phyloP scores from a whole-genome alignment of 352 stramenopile species.

The Phytophthora fragariae region DNA sequence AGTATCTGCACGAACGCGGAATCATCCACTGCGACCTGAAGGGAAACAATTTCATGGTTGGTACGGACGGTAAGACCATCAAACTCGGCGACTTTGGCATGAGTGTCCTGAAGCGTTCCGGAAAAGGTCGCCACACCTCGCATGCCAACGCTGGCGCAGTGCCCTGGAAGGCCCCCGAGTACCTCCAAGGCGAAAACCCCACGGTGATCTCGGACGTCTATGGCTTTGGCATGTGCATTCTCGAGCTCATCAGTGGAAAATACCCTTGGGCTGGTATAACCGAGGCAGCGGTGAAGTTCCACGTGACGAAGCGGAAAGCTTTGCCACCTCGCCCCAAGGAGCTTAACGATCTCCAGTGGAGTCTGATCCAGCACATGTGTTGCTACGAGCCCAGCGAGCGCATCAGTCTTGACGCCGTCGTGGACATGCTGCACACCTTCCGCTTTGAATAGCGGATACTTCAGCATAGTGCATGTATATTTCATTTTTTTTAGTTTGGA shows the following conservation, averaged over 20 bases:
- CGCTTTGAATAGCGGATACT: conserved; percentile 13
- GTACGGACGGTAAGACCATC: conserved; percentile 34
- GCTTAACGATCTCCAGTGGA: conserved; percentile 34
- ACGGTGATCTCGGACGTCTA: conserved; percentile 37
- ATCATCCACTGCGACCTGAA: conserved; percentile 45
- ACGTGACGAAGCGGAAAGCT: conserved; percentile 25
- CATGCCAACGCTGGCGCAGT: conserved; percentile 10
- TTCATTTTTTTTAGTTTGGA: neutral
- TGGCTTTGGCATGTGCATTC: conserved; percentile 42
- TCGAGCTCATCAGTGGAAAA: conserved; percentile 35
- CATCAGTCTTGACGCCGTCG: conserved; percentile 27
- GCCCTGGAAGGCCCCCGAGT: conserved; percentile 43
- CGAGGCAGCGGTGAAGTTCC: conserved; percentile 36
- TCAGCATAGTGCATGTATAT: neutral
- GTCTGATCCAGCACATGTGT: conserved; percentile 39
- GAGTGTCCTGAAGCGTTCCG: conserved; percentile 27
- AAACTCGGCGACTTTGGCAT: conserved; percentile 45
- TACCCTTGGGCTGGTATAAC: conserved; percentile 30
- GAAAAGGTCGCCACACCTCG: conserved; percentile 1
- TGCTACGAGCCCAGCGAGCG: conserved; percentile 26
- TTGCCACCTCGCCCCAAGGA: conserved; percentile 26
- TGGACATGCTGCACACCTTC: conserved; percentile 35
- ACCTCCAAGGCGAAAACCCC: conserved; percentile 10
- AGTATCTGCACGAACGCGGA: conserved; percentile 36
- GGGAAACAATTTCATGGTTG: conserved; percentile 39